Evolutionary conservation across 495 filamentous ascomycete genomes (phyloP).

Genomic region (Trichoderma virens): DNA sequence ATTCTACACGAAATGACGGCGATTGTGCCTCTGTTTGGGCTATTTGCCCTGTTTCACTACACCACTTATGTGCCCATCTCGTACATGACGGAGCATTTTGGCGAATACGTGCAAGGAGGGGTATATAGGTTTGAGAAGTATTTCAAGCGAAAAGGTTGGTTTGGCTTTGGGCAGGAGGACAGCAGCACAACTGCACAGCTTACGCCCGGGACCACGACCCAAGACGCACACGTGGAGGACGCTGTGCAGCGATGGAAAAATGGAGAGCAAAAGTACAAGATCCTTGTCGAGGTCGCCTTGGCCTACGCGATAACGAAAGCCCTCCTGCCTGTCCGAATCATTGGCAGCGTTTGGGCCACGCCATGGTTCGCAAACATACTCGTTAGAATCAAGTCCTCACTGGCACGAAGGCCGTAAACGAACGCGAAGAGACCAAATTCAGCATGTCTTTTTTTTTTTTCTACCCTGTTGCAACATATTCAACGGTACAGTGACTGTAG

Average conservation of each 20-base stretch:
- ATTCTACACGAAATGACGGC: constrained; percentile 90
- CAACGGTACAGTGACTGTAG: neutral
- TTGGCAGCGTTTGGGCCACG: constrained; percentile 74
- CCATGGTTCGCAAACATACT: constrained; percentile 83
- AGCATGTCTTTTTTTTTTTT: constrained; percentile 1
- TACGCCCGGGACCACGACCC: constrained; percentile 9
- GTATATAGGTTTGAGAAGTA: constrained; percentile 36
- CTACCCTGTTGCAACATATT: neutral
- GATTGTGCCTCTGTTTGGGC: constrained; percentile 64
- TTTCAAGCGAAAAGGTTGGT: constrained; percentile 40
- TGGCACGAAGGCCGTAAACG: neutral
- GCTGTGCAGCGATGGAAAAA: constrained; percentile 21
- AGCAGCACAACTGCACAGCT: constrained; percentile 15
- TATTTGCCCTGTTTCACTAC: constrained; percentile 73
- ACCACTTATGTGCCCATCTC: constrained; percentile 53
- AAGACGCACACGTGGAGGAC: constrained; percentile 13
- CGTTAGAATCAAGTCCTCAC: constrained; percentile 32
- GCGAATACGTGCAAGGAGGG: constrained; percentile 35
- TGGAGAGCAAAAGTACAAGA: constrained; percentile 37
- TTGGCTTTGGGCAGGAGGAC: constrained; percentile 29
- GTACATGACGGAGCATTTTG: constrained; percentile 33
- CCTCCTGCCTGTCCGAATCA: constrained; percentile 66
- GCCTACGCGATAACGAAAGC: constrained; percentile 87
- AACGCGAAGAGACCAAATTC: neutral
- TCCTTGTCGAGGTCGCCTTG: constrained; percentile 65